phyloP scores from a whole-genome alignment of 164 flowering plant genomes.

The Brasenia schreberi region DNA sequence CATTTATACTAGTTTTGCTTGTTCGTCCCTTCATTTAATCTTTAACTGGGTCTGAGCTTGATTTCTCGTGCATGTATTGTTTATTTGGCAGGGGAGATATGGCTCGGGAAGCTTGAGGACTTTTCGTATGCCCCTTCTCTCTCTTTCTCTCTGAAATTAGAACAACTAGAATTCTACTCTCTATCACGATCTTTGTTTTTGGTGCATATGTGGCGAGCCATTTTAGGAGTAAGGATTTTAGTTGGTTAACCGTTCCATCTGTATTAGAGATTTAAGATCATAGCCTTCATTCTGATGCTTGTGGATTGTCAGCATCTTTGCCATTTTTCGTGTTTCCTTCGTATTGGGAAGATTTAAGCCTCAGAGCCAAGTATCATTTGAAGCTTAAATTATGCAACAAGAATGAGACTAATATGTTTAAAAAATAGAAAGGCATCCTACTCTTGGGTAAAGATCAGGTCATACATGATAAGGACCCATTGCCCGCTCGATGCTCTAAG shows the following conservation, averaged over 20 bases:
- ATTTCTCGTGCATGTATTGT: not conserved
- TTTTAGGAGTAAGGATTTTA: no score
- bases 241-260: no score
- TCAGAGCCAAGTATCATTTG: no score
- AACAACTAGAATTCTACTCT: not conserved
- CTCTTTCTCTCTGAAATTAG: not conserved
- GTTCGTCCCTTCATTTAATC: not conserved
- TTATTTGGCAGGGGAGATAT: slow-evolving; percentile 1
- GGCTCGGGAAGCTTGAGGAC: slow-evolving; percentile 2
- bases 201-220: not conserved
- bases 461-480: no score
- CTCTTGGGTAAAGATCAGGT: no score
- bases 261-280: no score
- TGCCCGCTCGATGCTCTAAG: no score
- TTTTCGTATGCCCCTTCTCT: slow-evolving; percentile 2
- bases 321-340: not conserved
- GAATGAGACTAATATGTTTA: no score
- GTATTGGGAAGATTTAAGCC: no score
- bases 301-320: not conserved
- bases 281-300: no score
- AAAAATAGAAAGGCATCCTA: no score
- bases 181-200: not conserved
- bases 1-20: not conserved
- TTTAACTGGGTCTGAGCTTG: not conserved
- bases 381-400: no score